phyloP scores from a whole-genome alignment of 768 basidiomycete species.

The Hemileccinum rubropunctum region DNA sequence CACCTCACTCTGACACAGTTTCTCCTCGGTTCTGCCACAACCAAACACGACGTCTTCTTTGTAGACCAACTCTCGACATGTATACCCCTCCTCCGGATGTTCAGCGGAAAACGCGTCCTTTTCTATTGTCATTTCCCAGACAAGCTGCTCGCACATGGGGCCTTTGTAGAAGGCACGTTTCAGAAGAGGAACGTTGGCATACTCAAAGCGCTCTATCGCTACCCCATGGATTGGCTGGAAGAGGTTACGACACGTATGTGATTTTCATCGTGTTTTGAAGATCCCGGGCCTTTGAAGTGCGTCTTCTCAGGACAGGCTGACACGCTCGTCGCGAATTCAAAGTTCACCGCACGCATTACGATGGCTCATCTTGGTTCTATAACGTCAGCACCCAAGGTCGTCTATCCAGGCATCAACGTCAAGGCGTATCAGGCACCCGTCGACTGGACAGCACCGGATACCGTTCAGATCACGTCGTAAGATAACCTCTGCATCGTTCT shows the following conservation, averaged over 20 bases:
- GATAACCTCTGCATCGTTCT: constrained; percentile 17
- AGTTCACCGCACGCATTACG: constrained; percentile 85
- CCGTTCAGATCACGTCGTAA: constrained; percentile 56
- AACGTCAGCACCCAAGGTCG: constrained; percentile 57
- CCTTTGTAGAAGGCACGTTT: constrained; percentile 50
- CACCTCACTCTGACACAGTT: constrained; percentile 59
- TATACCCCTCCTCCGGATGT: constrained; percentile 71
- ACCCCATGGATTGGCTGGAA: constrained; percentile 89
- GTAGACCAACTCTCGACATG: constrained; percentile 95
- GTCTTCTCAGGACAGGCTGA: constrained; percentile 73
- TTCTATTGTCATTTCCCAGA: constrained; percentile 99
- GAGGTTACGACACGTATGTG: constrained; percentile 82
- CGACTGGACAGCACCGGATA: constrained; percentile 46
- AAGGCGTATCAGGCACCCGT: constrained; percentile 57
- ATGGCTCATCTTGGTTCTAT: constrained; percentile 72
- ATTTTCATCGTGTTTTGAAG: neutral
- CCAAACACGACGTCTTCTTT: constrained; percentile 78
- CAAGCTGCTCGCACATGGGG: constrained; percentile 79
- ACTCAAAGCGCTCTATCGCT: constrained; percentile 76
- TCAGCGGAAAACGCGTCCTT: constrained; percentile 76
- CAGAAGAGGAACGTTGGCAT: constrained; percentile 42
- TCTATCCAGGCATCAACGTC: constrained; percentile 95
- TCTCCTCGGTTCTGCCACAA: constrained; percentile 48
- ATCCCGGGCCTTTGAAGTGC: neutral
- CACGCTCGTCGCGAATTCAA: constrained; percentile 86